Percentiles rank a stretch among this genome's conserved stretches.
Conservation (phyloP, 2,329 filamentous ascomycete species). For the Sporothrix dimorphospora region DNA sequence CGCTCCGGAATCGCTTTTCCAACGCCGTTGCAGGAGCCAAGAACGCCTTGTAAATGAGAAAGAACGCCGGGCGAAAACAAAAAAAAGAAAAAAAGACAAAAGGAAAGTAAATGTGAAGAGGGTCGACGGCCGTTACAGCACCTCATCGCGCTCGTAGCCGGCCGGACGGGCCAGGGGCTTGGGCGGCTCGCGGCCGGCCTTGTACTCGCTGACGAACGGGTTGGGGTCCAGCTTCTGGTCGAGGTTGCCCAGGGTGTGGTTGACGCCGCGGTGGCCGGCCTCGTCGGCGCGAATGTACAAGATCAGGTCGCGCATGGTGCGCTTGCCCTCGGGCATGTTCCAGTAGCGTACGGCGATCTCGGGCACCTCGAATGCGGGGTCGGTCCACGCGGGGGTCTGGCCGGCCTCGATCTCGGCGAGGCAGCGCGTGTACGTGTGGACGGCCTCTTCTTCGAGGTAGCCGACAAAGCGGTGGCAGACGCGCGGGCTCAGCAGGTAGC, state of each 20-base stretch:
- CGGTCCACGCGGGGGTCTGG: conserved; percentile 78
- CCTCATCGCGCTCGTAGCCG: conserved; percentile 84
- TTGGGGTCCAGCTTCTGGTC: conserved; percentile 87
- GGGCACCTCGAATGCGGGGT: conserved; percentile 71
- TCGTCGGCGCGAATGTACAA: conserved; percentile 80
- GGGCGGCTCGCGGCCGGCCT: conserved; percentile 66
- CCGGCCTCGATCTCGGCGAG: conserved; percentile 85
- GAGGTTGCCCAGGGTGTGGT: conserved; percentile 90
- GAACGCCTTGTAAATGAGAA: conserved; percentile 7
- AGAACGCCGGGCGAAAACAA: no score
- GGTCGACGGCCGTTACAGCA: conserved; percentile 54
- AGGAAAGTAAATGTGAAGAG: no score
- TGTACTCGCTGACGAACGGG: conserved; percentile 84
- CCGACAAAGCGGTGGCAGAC: conserved; percentile 95
- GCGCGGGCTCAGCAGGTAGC: conserved; percentile 82
- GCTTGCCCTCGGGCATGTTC: conserved; percentile 84
- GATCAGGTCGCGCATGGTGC: conserved; percentile 83
- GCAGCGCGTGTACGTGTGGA: conserved; percentile 90
- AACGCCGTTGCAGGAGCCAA: conserved; percentile 16
- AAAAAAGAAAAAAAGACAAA: background rate
- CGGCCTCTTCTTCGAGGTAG: conserved; percentile 96
- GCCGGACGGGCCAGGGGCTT: conserved; percentile 65
- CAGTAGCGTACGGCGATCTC: conserved; percentile 92
- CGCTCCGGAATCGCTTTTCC: background rate
- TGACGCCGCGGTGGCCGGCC: conserved; percentile 88